These are phyloP conservation scores for Xylaria telfairii DNA, from an alignment of 495 filamentous ascomycete species.

Conservation along the genomic window DNA sequence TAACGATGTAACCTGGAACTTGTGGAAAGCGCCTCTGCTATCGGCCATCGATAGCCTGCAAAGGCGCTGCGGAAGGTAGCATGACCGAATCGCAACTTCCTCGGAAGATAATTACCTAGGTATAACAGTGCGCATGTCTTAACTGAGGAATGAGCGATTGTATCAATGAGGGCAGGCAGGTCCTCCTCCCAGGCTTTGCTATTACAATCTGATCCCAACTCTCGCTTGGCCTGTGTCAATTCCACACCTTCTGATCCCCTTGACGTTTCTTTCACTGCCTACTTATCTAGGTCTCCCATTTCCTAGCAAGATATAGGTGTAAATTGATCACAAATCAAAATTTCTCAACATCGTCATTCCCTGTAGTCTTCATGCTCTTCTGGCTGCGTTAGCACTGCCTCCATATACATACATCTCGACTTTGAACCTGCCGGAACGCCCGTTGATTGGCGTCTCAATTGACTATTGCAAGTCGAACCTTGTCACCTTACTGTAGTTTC, in stretches of 20 bases:
- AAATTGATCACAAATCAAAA: neutral
- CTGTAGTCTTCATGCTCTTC: too few relatives aligned
- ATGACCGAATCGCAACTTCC: neutral
- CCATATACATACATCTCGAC: neutral
- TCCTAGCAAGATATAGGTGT: neutral
- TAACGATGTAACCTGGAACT: neutral
- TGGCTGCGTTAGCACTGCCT: neutral
- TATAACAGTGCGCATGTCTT: neutral
- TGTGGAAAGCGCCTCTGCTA: neutral
- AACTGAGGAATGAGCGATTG: slow-evolving; percentile 6
- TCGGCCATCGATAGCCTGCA: neutral
- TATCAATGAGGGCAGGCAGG: neutral
- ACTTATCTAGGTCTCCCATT: neutral
- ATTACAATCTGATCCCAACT: neutral
- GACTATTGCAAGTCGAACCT: neutral
- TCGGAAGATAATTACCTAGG: too few relatives aligned
- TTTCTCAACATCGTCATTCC: neutral
- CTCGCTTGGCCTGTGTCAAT: neutral
- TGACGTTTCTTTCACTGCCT: neutral
- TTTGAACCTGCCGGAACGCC: neutral
- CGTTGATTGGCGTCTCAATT: neutral
- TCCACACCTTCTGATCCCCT: neutral
- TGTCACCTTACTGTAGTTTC: neutral
- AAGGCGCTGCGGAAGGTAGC: neutral
- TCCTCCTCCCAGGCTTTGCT: neutral